These are phyloP conservation scores for Amanita polypyramis DNA, from an alignment of 768 basidiomycete species.

Conservation along the genomic window DNA sequence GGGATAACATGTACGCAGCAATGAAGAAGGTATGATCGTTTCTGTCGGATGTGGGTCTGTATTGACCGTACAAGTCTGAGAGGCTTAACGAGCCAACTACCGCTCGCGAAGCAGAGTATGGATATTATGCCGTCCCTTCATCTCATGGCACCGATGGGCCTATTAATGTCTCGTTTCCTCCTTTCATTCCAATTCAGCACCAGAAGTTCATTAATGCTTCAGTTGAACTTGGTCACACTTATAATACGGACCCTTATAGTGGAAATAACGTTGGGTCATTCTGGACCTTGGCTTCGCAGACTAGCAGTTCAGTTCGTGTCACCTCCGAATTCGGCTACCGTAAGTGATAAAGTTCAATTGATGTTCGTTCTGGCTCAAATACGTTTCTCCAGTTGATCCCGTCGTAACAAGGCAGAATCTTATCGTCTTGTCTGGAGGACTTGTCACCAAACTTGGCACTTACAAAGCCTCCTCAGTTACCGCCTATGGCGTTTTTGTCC, in stretches of 20 bases:
- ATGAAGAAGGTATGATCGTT: slow-evolving; percentile 12
- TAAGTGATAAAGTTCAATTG: slow-evolving; percentile 7
- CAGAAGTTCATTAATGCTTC: slow-evolving; percentile 21
- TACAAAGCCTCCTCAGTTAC: slow-evolving; percentile 1
- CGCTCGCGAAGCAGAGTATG: slow-evolving; percentile 13
- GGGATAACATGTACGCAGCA: slow-evolving; percentile 10
- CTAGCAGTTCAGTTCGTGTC: slow-evolving; percentile 13
- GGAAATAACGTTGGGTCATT: slow-evolving; percentile 20
- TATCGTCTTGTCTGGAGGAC: slow-evolving; percentile 15
- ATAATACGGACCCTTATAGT: slow-evolving; percentile 19
- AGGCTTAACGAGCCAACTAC: slow-evolving; percentile 16
- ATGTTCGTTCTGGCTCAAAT: neutral
- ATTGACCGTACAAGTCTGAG: slow-evolving; percentile 16
- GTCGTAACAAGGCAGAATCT: slow-evolving; percentile 15
- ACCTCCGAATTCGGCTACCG: slow-evolving; percentile 23
- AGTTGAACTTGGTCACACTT: slow-evolving; percentile 20
- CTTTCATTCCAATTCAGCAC: slow-evolving; percentile 20
- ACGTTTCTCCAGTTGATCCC: slow-evolving; percentile 16
- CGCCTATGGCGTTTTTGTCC: slow-evolving; percentile 16
- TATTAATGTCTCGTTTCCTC: slow-evolving; percentile 20
- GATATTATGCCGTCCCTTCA: slow-evolving; percentile 14
- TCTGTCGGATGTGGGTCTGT: neutral
- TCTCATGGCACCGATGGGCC: slow-evolving; percentile 19
- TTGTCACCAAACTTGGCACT: slow-evolving; percentile 15
- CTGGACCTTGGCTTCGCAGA: slow-evolving; percentile 19